Base-by-base conservation (phyloP, 768 basidiomycete species). In the Rubroboletus pulcherrimus region DNA sequence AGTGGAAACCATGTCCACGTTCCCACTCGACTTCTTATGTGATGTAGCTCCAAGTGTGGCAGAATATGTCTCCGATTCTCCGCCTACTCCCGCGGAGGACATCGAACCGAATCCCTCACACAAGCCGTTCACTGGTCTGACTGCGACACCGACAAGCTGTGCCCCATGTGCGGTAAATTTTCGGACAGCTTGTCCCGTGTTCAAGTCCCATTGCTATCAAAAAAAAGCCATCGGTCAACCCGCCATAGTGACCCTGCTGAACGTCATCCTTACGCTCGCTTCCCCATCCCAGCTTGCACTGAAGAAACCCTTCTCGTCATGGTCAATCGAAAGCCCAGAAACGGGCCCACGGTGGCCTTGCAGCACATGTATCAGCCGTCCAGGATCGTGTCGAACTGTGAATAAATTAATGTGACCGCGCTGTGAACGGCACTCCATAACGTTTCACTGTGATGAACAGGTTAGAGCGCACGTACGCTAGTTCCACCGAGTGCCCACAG, bases 201-300 rank as follows among this genome's bases (percentile, higher is more conserved):
- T 91, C 37, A 99, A 81, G 73, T 98, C 96, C 96, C 97, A 98
- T 84, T 98, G 91, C 96, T 98, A 63, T 48, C 6, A 54, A 7
- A 26, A 26, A 31, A 51, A 43, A 11, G 33, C 54, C 33, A 39
- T 54, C 37, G 56, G 62, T 51, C 57, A 50, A 38, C 42, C 54
- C 44, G 3, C 5, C 33, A 54, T 26, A 9, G 21, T 5, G 44
- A 53, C 14, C 34, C 38, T 42, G 53, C 51, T 37, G 5, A 44
- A 50, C 19, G 38, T 24, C 31, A 53, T 48, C 78, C 90, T 70
- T 69, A 93, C 94, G 43, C 85, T 78, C 14, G 91, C 87, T 61
- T 89, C 84, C 11, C 93, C 91, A 67, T 98, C 97, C 95, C 96
- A 98, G 19, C 93, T 87, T 6, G 91, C 94, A 66, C 92, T 95